Conservation (phyloP, 2,329 filamentous ascomycete species). For the Microdochium bolleyi region DNA sequence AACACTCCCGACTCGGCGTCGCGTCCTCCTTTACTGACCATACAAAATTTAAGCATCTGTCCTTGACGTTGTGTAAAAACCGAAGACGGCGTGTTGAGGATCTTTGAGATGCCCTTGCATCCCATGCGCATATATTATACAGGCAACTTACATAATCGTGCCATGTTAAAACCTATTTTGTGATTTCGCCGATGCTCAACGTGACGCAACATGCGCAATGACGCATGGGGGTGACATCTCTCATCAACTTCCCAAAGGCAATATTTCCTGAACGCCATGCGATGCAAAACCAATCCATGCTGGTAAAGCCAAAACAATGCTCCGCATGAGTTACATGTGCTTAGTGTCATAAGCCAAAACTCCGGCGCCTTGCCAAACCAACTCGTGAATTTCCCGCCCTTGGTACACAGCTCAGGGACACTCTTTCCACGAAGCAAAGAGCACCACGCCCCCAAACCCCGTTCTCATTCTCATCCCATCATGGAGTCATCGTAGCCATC, state of each 20-base stretch:
- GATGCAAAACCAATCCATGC: constrained; percentile 2
- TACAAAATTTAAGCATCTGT: too few relatives aligned
- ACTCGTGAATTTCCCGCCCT: neutral
- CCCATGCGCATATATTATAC: too few relatives aligned
- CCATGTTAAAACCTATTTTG: constrained; percentile 4
- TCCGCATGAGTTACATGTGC: neutral
- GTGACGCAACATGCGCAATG: neutral
- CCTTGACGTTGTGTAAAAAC: too few relatives aligned
- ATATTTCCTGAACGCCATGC: constrained; percentile 3
- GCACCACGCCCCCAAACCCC: neutral
- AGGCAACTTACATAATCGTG: too few relatives aligned
- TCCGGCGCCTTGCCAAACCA: neutral
- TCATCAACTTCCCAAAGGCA: neutral
- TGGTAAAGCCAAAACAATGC: neutral
- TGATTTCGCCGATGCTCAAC: too few relatives aligned
- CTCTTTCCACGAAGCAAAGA: neutral
- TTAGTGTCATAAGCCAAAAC: neutral
- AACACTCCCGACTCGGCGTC: too few relatives aligned
- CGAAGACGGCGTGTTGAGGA: too few relatives aligned
- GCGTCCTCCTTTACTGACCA: too few relatives aligned
- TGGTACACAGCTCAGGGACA: neutral
- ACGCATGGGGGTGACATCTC: neutral
- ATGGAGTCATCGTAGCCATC: constrained; percentile 57
- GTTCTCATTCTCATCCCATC: constrained; percentile 37
- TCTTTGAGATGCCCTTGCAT: too few relatives aligned